Evolutionary conservation across 306 rosid genomes (phyloP).

Genomic region (Dalbergia oliveri): DNA sequence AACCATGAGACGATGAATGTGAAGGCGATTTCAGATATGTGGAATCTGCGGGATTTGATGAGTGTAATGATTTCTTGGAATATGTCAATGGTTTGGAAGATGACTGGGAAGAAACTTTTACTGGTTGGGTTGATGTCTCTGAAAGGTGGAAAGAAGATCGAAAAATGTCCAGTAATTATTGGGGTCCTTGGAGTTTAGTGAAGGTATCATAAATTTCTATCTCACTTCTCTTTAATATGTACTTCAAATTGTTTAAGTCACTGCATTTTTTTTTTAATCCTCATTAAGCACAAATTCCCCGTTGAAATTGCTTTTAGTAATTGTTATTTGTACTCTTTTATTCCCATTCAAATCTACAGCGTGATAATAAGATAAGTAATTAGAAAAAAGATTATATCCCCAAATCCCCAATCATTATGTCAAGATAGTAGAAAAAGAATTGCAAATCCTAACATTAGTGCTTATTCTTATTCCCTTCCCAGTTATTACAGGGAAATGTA

Average conservation of each 20-base stretch:
- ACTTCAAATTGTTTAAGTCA: conserved; percentile 4
- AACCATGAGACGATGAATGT: conserved; percentile 97
- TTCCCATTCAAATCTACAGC: no score
- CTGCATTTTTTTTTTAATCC: background rate
- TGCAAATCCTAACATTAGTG: background rate
- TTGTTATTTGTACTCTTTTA: no score
- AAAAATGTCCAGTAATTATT: conserved; percentile 56
- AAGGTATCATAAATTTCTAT: conserved; percentile 69
- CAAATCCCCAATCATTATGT: conserved; percentile 8
- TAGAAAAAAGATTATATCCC: background rate
- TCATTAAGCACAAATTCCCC: conserved; percentile 13
- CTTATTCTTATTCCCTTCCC: background rate
- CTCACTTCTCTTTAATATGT: conserved; percentile 20
- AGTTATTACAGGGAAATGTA: background rate
- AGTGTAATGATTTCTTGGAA: conserved; percentile 80
- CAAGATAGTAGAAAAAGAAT: background rate
- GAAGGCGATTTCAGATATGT: conserved; percentile 94
- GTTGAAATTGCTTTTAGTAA: conserved; percentile 10
- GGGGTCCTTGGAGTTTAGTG: conserved; percentile 89
- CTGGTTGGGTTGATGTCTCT: conserved; percentile 74
- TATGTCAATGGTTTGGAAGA: conserved; percentile 62
- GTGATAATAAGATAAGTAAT: no score
- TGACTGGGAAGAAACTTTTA: conserved; percentile 78
- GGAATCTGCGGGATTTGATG: conserved; percentile 82
- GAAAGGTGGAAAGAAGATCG: conserved; percentile 69